Evolutionary conservation across 1,284 basidiomycete genomes (phyloP), one percentile per base, ranked within the genome.

Genomic region (Hortiboletus rubellus): DNA sequence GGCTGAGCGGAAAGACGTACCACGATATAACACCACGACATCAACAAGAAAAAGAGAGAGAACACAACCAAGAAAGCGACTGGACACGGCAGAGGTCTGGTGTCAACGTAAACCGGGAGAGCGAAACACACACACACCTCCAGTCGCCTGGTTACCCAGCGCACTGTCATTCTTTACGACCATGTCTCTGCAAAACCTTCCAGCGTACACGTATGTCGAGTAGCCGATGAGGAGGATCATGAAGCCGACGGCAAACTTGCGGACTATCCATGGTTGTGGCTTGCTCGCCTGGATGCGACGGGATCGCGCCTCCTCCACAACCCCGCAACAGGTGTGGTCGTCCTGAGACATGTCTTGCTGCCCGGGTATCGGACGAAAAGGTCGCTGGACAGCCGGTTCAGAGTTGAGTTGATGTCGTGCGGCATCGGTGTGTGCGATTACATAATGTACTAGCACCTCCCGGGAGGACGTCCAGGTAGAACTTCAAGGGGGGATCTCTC

Each of bases 191-290:
- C 83, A 87, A 12, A 86, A 73, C 51, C 82, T 64, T 1, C 78
- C 86, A 7, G 85, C 76, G 59, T 84, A 82, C 9, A 88, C 86
- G 65, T 88, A 88, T 60, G 76, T 76, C 11, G 77, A 61, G 63
- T 82, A 83, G 7, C 62, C 77, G 17, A 76, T 72, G 56, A 83
- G 70, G 10, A 65, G 76, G 12, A 76, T 17, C 3, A 75, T 71
- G 34, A 84, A 56, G 24, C 64, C 75, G 34, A 84, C 66, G n/a
- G 79, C 61, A 50, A 81, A 50, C 69, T 84, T 84, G 68, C 75
- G 79, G 9, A 74, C 66, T 47, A 82, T 66, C 82, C 82, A 84
- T 17, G 82, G 77, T 30, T 79, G 81, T 15, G 59, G 69, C 54
- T 52, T 75, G 17, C 40, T 54, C 27, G 27, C 27, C 33, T 57